phyloP scores from a whole-genome alignment of 345 rosid species.

The Ceriops decandra region DNA sequence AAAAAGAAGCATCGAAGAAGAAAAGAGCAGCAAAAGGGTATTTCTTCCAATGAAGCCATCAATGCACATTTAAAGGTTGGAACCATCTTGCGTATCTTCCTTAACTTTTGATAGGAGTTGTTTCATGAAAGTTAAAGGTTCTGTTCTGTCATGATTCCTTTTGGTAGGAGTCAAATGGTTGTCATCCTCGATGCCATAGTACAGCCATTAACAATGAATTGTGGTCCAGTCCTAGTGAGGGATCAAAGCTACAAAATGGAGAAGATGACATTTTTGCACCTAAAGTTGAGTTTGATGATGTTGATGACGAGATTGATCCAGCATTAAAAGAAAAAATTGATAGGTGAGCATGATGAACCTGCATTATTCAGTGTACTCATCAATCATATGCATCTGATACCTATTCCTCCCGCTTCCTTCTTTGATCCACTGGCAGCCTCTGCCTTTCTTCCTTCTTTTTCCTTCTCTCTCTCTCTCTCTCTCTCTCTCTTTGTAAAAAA shows the following conservation, averaged over 20 bases:
- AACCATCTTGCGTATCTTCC: neutral
- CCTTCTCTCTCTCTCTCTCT: neutral
- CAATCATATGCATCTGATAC: neutral
- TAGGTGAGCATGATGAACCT: slow-evolving; percentile 17
- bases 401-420: neutral
- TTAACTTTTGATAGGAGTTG: neutral
- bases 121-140: neutral
- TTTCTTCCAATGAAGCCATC: slow-evolving; percentile 7
- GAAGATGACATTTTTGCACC: slow-evolving; percentile 15
- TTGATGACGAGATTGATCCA: slow-evolving; percentile 29
- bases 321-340: slow-evolving; percentile 29
- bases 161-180: slow-evolving; percentile 15
- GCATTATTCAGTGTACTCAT: neutral
- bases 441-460: too few species aligned
- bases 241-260: slow-evolving; percentile 4
- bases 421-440: neutral
- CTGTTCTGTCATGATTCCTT: neutral
- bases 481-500: too few species aligned
- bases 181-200: slow-evolving; percentile 6
- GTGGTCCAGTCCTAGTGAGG: slow-evolving; percentile 11
- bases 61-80: slow-evolving; percentile 14
- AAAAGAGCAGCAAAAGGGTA: slow-evolving; percentile 23
- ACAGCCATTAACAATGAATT: slow-evolving; percentile 1
- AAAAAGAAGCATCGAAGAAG: slow-evolving; percentile 25
- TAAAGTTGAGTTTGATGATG: slow-evolving; percentile 24